Conservation (phyloP, 805 yeast genomes). For the Metschnikowia cerradonensis region DNA sequence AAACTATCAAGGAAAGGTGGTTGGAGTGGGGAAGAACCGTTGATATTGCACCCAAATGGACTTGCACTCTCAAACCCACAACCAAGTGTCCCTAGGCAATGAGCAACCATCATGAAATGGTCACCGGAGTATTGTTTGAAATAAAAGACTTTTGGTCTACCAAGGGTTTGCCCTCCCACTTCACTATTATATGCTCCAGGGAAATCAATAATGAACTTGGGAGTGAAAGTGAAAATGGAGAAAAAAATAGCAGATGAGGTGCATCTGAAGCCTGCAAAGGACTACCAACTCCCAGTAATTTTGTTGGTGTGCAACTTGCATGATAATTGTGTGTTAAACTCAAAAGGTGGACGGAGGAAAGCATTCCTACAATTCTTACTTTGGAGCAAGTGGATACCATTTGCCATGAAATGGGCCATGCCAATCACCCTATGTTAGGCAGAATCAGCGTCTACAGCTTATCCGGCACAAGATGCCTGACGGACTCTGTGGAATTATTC, state of each 20-base stretch:
- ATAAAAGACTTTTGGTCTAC: slow-evolving; percentile 69
- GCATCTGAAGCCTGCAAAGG: slow-evolving; percentile 41
- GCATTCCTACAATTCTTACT: slow-evolving; percentile 52
- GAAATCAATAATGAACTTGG: slow-evolving; percentile 48
- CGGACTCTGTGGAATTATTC: slow-evolving; percentile 96
- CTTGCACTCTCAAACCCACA: not conserved
- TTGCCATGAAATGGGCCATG: slow-evolving; percentile 99
- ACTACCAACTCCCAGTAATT: slow-evolving; percentile 82
- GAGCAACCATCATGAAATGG: not conserved
- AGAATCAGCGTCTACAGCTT: slow-evolving; percentile 85
- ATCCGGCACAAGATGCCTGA: slow-evolving; percentile 90
- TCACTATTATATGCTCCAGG: slow-evolving; percentile 90
- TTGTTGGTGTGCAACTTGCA: slow-evolving; percentile 81
- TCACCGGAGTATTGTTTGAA: not conserved
- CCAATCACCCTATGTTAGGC: slow-evolving; percentile 96
- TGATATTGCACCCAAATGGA: not conserved
- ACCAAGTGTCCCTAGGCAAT: not conserved
- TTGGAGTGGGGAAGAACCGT: not conserved
- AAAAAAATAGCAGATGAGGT: slow-evolving; percentile 22
- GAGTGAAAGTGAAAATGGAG: slow-evolving; percentile 21
- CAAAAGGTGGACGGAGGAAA: slow-evolving; percentile 23
- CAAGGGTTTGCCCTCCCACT: slow-evolving; percentile 85
- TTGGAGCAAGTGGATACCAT: slow-evolving; percentile 85
- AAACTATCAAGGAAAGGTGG: not conserved
- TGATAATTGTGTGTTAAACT: slow-evolving; percentile 13